Evolutionary conservation across 306 rosid species (phyloP).

Genomic region (Medicago arabica): DNA sequence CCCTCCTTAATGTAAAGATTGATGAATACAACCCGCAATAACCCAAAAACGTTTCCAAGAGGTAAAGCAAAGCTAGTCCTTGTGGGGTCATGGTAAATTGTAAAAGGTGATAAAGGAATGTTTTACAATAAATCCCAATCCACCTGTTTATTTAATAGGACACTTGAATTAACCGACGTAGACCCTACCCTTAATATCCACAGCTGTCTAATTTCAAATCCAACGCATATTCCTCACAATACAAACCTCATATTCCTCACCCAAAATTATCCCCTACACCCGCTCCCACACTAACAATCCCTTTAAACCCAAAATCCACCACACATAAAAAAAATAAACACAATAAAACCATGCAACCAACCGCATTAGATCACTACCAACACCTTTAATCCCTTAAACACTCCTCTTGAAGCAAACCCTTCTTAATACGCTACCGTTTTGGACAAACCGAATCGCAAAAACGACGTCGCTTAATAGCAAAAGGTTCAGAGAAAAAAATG

Average conservation of each 20-base stretch:
- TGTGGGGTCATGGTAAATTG: not conserved
- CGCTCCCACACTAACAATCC: not conserved
- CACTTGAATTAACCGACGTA: constrained; percentile 35
- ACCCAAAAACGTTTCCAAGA: no score
- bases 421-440: constrained; percentile 28
- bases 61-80: no score
- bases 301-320: not conserved
- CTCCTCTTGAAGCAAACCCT: constrained; percentile 9
- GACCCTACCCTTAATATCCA: constrained; percentile 24
- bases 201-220: constrained; percentile 23
- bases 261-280: not conserved
- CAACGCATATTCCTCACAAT: constrained; percentile 43
- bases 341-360: constrained; percentile 3
- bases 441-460: not conserved
- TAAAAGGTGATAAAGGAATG: not conserved
- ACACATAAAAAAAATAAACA: not conserved
- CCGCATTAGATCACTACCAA: not conserved
- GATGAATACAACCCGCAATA: no score
- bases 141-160: constrained; percentile 25
- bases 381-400: not conserved
- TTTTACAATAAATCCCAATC: not conserved
- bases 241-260: constrained; percentile 15
- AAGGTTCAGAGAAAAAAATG: not conserved
- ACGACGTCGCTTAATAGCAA: constrained; percentile 47
- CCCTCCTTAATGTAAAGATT: no score